A percentile compares a stretch with the other conserved stretches of the same genome.
phyloP scores from a whole-genome alignment of 169 alveolate species.

The Plasmodium chabaudi region DNA sequence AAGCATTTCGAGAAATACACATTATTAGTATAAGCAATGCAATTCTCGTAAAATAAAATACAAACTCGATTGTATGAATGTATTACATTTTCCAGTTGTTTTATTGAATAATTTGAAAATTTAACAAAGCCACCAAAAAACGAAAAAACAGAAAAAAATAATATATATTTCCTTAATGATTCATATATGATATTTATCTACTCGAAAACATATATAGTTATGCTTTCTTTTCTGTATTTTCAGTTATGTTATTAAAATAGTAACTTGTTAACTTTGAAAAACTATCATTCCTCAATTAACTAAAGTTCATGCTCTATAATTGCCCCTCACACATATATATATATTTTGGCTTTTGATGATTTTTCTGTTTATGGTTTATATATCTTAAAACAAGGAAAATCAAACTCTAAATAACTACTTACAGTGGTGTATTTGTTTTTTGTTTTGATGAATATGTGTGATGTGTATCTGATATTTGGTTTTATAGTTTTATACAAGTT shows the following conservation, averaged over 20 bases:
- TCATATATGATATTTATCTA: constrained; percentile 47
- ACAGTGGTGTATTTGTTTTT: too few relatives aligned
- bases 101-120: constrained; percentile 45
- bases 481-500: background rate
- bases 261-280: constrained; percentile 34
- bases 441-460: too few relatives aligned
- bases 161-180: constrained; percentile 9
- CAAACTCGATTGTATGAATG: constrained; percentile 7
- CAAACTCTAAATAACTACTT: too few relatives aligned
- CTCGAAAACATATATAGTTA: constrained; percentile 12
- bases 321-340: constrained; percentile 4
- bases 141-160: constrained; percentile 23
- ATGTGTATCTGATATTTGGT: background rate
- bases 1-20: too few relatives aligned
- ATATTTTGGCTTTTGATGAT: background rate
- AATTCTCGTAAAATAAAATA: too few relatives aligned
- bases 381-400: too few relatives aligned
- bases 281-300: constrained; percentile 46
- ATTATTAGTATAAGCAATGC: too few relatives aligned
- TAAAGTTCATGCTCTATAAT: constrained; percentile 13
- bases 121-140: constrained; percentile 43
- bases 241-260: constrained; percentile 13
- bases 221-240: constrained; percentile 15
- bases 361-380: background rate
- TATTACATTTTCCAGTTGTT: constrained; percentile 68